Base-by-base conservation (phyloP, 2,329 filamentous ascomycete species). In the Phymatotrichopsis omnivora region DNA sequence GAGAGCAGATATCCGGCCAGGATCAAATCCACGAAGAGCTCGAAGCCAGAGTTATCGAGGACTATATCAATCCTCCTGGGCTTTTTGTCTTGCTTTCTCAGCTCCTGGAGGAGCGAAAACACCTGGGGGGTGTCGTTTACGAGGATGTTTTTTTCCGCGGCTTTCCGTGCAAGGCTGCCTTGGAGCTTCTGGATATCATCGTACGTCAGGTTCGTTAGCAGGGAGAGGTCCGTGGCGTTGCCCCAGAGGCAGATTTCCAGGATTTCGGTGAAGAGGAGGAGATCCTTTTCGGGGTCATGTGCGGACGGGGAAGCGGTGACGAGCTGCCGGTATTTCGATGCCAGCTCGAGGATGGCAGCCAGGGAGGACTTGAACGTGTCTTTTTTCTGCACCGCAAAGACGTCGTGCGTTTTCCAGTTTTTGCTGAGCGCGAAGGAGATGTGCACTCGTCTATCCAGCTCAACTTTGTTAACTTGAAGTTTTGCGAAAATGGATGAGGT, bases 151-250 rank as follows among this genome's bases (percentile, higher is more conserved):
- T 85, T 78, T 67, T 96, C 85, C 1, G 85, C 80, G 1, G 75
- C 76, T 63, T 93, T 93, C 54, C 89, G 75, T 10, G 89, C 86
- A 58, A 87, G 74, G 6, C 83, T 80, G 12, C 89, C 89, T 68
- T 98, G 91, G 7, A 96, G 73, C 64, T 93, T 93, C 67, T 96
- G 89, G 55, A 98, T 93, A 60, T 96, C 91, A 58, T 95, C 87
- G 63, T 94, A 94, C 2, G 82, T 85, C 45, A 95, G 73, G 57
- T 81, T 86, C 0, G 87, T 94, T 44, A 96, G 71, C 16, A 96
- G 79, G 0, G 85, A 93, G 11, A 96, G 71, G 63, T 96, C 91
- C 0, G 89, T 96, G 2, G 89, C 91, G 63, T 96, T 96, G 8
- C 89, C 89, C 89, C 89, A 96, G 2, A 96, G 74, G 62, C 87